Conservation (phyloP, 306 rosid species). For the Abrus pulchellus region DNA sequence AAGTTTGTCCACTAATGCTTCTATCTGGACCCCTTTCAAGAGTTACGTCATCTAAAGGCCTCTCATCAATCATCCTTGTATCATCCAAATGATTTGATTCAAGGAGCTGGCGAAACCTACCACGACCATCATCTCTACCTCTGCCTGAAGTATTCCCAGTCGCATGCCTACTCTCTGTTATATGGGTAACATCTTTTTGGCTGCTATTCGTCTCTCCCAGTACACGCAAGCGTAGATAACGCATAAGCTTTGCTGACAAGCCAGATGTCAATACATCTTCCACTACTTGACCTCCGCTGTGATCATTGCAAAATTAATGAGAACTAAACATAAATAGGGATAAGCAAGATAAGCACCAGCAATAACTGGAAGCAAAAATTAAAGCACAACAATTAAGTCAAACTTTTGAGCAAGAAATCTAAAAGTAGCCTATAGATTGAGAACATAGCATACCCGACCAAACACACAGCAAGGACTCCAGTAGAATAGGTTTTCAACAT, state of each 20-base stretch:
- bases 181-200: conserved; percentile 80
- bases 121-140: conserved; percentile 84
- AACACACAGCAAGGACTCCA: conserved; percentile 90
- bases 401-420: not conserved
- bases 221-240: conserved; percentile 85
- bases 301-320: conserved; percentile 39
- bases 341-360: conserved; percentile 16
- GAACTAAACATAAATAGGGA: conserved; percentile 28
- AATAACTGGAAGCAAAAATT: conserved; percentile 14
- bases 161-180: conserved; percentile 70
- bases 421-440: conserved; percentile 20
- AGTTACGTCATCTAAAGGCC: conserved; percentile 69
- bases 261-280: conserved; percentile 96
- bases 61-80: conserved; percentile 69
- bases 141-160: conserved; percentile 57
- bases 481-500: conserved; percentile 93
- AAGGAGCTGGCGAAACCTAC: conserved; percentile 75
- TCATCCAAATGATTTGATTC: conserved; percentile 83
- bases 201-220: conserved; percentile 79
- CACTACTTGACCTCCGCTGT: conserved; percentile 81
- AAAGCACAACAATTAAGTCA: not conserved
- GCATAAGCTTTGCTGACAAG: conserved; percentile 96
- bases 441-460: conserved; percentile 71
- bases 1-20: conserved; percentile 59
- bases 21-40: conserved; percentile 73